A percentile compares a stretch with the other conserved stretches of the same genome.
Conservation (phyloP, 1,284 basidiomycete genomes). For the Golubevia sp. region DNA sequence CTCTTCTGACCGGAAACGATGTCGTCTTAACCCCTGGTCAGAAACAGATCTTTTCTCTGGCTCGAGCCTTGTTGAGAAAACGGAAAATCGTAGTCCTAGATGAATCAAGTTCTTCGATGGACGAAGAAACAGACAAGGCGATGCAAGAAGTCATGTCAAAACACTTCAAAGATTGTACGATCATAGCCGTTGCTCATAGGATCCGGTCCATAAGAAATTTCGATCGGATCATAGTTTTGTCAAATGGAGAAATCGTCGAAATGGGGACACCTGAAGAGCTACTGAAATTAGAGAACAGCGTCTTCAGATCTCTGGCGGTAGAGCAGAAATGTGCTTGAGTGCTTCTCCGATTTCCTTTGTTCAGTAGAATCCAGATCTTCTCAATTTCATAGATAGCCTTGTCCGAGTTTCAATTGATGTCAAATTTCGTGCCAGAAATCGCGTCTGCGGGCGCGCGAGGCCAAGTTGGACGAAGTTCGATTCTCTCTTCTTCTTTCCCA, state of each 20-base stretch:
- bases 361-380: too few species aligned
- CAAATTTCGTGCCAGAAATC: too few species aligned
- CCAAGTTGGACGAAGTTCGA: too few species aligned
- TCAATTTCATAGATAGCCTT: too few species aligned
- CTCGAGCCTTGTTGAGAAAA: constrained; percentile 27
- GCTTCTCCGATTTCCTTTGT: too few species aligned
- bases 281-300: constrained; percentile 20
- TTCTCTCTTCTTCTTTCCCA: too few species aligned
- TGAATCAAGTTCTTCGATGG: constrained; percentile 33
- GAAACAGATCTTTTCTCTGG: constrained; percentile 29
- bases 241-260: constrained; percentile 26
- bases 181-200: constrained; percentile 39
- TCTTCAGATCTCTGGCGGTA: constrained; percentile 35
- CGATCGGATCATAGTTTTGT: constrained; percentile 43
- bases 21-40: constrained; percentile 25
- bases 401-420: too few species aligned
- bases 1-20: not conserved
- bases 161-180: constrained; percentile 26
- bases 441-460: too few species aligned
- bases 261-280: constrained; percentile 26
- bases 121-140: constrained; percentile 26
- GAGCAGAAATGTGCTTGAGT: constrained; percentile 40
- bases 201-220: constrained; percentile 34
- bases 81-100: constrained; percentile 31
- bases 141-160: constrained; percentile 25